Evolutionary conservation across 345 rosid genomes (phyloP), one percentile per base, ranked within the genome.

Genomic region (Aquilaria sinensis): DNA sequence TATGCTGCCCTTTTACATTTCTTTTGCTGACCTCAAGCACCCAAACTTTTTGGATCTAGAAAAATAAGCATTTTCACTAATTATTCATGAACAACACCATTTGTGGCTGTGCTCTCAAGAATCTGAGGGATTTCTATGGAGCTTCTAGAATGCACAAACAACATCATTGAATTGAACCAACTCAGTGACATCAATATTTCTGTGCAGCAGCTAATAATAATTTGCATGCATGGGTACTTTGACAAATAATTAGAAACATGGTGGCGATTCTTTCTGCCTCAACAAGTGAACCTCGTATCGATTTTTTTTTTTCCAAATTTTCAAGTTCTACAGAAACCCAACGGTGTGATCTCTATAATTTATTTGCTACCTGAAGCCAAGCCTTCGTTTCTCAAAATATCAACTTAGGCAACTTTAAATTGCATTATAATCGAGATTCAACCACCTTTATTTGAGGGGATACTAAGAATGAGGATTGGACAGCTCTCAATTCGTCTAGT

Each of bases 311-410:
- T 87, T 9, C 77, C 79, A 0, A 73, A 81, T 70, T 60, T 75
- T 61, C 92, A 65, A 43, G 32, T 73, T 48, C 75, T 81, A 0
- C 88, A 95, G 74, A 78, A 81, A 70, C 88, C 76, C n/a, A 79
- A 75, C 33, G 67, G 70, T 32, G 72, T 82, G 6, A 57, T 70
- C 47, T 78, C 85, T 6, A 84, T 89, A 69, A 74, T 89, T 55
- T 77, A 87, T 13, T 78, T 16, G 81, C 63, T 91, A 95, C 63
- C 99, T 0, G 90, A 80, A 61, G 64, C 77, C 3, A 81, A 76
- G 49, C 51, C 71, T 16, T 83, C 78, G 8, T 75, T 84, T 55
- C 64, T 63, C 49, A 75, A 73, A 46, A 31, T 6, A 70, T 47
- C 48, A 87, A 85, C 65, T 89, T 78, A 49, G 84, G 89, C 58